phyloP scores from a whole-genome alignment of 2,329 filamentous ascomycete species.

The Hypoxylon sp. region DNA sequence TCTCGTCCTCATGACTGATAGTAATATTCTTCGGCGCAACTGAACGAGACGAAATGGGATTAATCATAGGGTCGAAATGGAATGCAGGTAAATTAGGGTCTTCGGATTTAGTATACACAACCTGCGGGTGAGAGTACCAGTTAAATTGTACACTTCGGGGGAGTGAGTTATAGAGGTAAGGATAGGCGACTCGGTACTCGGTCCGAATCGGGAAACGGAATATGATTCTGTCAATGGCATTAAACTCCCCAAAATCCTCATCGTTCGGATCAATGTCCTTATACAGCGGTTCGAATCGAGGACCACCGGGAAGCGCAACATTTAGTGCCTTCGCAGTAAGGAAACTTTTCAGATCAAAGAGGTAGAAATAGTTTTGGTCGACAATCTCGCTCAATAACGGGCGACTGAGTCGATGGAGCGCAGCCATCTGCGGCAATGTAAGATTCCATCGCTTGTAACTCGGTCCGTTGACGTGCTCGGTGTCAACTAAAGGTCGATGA shows the following conservation, averaged over 20 bases:
- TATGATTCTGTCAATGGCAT: slow-evolving; percentile 98
- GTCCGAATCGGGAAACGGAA: slow-evolving; percentile 96
- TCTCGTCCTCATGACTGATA: slow-evolving; percentile 90
- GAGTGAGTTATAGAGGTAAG: slow-evolving; percentile 95
- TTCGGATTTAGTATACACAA: slow-evolving; percentile 90
- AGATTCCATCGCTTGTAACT: slow-evolving; percentile 98
- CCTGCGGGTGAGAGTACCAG: slow-evolving; percentile 94
- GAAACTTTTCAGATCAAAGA: slow-evolving; percentile 96
- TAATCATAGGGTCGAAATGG: slow-evolving; percentile 98
- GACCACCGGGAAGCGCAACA: slow-evolving; percentile 96
- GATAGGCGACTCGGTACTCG: slow-evolving; percentile 94
- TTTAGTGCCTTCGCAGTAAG: slow-evolving; percentile 97
- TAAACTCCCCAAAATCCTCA: slow-evolving; percentile 99
- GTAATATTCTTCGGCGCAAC: slow-evolving; percentile 96
- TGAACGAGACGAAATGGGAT: slow-evolving; percentile 95
- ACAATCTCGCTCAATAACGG: slow-evolving; percentile 92
- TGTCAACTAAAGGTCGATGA: slow-evolving; percentile 90
- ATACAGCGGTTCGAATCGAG: slow-evolving; percentile 95
- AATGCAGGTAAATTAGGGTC: slow-evolving; percentile 93
- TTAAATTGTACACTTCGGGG: slow-evolving; percentile 93
- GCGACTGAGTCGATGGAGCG: slow-evolving; percentile 90
- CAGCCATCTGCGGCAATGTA: slow-evolving; percentile 94
- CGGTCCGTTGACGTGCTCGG: slow-evolving; percentile 92
- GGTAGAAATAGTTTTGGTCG: slow-evolving; percentile 97
- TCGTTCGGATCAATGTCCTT: slow-evolving; percentile 99